Base-by-base conservation (phyloP, 768 basidiomycete species). In the Trametes cinnabarina region DNA sequence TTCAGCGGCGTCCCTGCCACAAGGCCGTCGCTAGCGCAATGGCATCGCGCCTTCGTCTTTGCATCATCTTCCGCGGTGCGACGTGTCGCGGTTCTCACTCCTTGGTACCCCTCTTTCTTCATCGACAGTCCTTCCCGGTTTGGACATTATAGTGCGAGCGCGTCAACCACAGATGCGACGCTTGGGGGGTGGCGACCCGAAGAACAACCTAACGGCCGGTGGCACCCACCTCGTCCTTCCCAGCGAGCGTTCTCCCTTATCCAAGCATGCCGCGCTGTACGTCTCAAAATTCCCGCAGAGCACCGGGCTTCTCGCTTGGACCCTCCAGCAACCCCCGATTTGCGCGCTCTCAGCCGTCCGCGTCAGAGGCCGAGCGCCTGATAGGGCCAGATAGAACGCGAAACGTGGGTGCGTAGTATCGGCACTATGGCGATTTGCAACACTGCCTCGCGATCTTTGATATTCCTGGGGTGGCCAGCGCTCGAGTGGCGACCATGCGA, bases 331-430 rank as follows among this genome's bases (percentile, higher is more conserved):
- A 35, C 15, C 32, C 39, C 32, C 17, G 35, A 35, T 23, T 51
- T 40, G 15, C 23, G 35, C 46, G 15, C 22, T 28, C 37, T 40
- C 49, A 22, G 43, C 42, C 41, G 51, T 28, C 42, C 51, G 42
- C 20, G 42, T 53, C 42, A 52, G 19, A 42, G 5, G 17, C 42
- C 41, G 51, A 42, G 51, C 51, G 42, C 20, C 51, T 53, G 51
- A 52, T 42, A 42, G 5, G 17, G 20, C 19, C 7, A 42, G 35
- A 23, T 51, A 39, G 20, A 35, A 5, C 7, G 22, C 22, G 19
- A 37, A 14, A 26, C 3, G 32, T 22, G 48, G 4, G 23, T 32
- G 30, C 30, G 30, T 12, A 12, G 30, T 32, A 32, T 32, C 30
- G 30, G 30, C 30, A 32, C n/a, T n/a, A n/a, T n/a, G n/a, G n/a